Base-by-base conservation (phyloP, 495 filamentous ascomycete species). In the Neurospora discreta region DNA sequence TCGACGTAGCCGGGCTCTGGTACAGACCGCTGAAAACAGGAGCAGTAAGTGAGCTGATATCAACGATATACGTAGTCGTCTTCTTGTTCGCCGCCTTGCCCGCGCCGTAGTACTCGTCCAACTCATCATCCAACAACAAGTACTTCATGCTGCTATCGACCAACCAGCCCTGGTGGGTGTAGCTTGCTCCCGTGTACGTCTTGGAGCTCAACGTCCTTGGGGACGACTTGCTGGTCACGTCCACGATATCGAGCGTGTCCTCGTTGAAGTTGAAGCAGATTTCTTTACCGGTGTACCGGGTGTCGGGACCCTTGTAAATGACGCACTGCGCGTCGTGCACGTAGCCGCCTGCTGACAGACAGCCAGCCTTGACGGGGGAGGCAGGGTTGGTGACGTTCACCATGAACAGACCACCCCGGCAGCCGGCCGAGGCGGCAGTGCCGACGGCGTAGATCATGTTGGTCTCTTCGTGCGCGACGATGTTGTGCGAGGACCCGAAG, bases 141-240 rank as follows among this genome's bases (percentile, higher is more conserved):
- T 81, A 89, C 69, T 84, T 75, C 73, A 89, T 86, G 74, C 82
- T 81, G 26, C 83, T 71, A 71, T 88, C 85, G n/a, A 86, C 81
- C 0, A 89, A 76, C 84, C 84, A 88, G 39, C 88, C 88, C 78
- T 90, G 88, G 79, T 89, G 88, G 0, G 87, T 88, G 77, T 89
- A 90, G 18, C 80, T 73, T 9, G 85, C 84, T 40, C 88, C 88
- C 38, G 80, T 81, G 77, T 90, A 90, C 23, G 81, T 79, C 13
- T 84, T 89, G 38, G 84, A 81, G 71, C 85, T 87, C 77, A 90
- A 83, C 69, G 87, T 76, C 72, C 70, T 74, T 11, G 87, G 76
- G 52, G 70, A 75, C 11, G 60, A 74, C 78, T 87, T 87, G 79
- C 85, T 77, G 38, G 87, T 88, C 26, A 89, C 84, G 73, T 89